A percentile compares a stretch with the other conserved stretches of the same genome.
phyloP scores from a whole-genome alignment of 1,284 basidiomycete genomes.

The Schizopora paradoxa region DNA sequence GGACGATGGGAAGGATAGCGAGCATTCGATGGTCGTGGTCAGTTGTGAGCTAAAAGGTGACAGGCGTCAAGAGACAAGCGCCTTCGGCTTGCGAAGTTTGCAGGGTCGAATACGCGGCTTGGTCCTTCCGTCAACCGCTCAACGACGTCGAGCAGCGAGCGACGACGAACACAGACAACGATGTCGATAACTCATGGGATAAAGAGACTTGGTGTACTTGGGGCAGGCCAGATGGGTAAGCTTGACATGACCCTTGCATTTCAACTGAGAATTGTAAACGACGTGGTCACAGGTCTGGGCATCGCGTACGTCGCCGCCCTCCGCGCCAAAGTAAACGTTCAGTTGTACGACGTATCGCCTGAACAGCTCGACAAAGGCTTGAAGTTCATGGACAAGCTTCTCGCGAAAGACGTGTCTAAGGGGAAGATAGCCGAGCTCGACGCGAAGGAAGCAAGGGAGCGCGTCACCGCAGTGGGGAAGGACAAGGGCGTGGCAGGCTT shows the following conservation, averaged over 20 bases:
- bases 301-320: slow-evolving; percentile 84
- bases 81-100: too few relatives aligned
- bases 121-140: too few relatives aligned
- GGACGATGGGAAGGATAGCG: too few relatives aligned
- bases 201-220: slow-evolving; percentile 63
- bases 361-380: slow-evolving; percentile 69
- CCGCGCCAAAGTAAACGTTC: slow-evolving; percentile 70
- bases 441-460: slow-evolving; percentile 67
- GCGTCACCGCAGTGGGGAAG: slow-evolving; percentile 51
- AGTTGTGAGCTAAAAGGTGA: too few relatives aligned
- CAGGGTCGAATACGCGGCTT: too few relatives aligned
- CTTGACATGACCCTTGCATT: slow-evolving; percentile 1
- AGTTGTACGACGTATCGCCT: slow-evolving; percentile 64
- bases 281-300: slow-evolving; percentile 46
- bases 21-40: too few relatives aligned
- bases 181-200: slow-evolving; percentile 65
- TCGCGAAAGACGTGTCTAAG: slow-evolving; percentile 87
- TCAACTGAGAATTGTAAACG: too few relatives aligned
- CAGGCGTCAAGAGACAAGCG: too few relatives aligned
- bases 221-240: slow-evolving; percentile 80
- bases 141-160: neutral
- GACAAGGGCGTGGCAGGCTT: slow-evolving; percentile 48
- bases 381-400: slow-evolving; percentile 70
- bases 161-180: slow-evolving; percentile 9
- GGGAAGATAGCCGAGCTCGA: slow-evolving; percentile 71